Evolutionary conservation across 164 flowering plant species (phyloP).

Genomic region (Dillenia suffruticosa): DNA sequence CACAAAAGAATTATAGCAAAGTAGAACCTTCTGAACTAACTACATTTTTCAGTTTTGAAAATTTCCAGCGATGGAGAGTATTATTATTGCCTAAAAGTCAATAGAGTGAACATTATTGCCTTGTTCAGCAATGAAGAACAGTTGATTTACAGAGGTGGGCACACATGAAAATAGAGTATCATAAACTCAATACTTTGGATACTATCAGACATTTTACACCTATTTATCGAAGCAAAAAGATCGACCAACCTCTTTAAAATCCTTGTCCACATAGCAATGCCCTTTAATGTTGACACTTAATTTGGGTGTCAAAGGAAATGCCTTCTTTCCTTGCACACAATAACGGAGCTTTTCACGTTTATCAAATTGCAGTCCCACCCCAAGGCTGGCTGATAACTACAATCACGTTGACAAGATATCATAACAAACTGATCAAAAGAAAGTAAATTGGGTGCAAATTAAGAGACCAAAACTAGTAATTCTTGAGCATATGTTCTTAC

Average conservation of each 20-base stretch:
- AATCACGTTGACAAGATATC: slow-evolving; percentile 5
- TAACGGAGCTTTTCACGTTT: slow-evolving; percentile 45
- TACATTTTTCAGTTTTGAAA: too few species aligned
- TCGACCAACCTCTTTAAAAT: slow-evolving; percentile 56
- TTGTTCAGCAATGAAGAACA: too few species aligned
- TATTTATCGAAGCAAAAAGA: background rate
- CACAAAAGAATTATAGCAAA: background rate
- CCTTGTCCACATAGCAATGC: slow-evolving; percentile 43
- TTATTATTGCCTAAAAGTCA: too few species aligned
- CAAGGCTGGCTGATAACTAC: slow-evolving; percentile 58
- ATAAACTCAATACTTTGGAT: too few species aligned
- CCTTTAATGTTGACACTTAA: slow-evolving; percentile 70
- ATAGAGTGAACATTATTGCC: too few species aligned
- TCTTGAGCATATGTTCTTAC: slow-evolving; percentile 25
- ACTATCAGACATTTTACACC: background rate
- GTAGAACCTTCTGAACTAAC: too few species aligned
- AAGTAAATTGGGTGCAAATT: background rate
- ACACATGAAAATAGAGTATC: too few species aligned
- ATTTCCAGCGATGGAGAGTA: too few species aligned
- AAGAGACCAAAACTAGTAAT: background rate
- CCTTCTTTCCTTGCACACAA: slow-evolving; percentile 59
- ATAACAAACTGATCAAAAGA: background rate
- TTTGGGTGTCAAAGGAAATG: slow-evolving; percentile 52
- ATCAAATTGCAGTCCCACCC: slow-evolving; percentile 59
- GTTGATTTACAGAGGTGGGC: too few species aligned